Base-by-base conservation (phyloP, 768 basidiomycete genomes). In the Asterophora parasitica region DNA sequence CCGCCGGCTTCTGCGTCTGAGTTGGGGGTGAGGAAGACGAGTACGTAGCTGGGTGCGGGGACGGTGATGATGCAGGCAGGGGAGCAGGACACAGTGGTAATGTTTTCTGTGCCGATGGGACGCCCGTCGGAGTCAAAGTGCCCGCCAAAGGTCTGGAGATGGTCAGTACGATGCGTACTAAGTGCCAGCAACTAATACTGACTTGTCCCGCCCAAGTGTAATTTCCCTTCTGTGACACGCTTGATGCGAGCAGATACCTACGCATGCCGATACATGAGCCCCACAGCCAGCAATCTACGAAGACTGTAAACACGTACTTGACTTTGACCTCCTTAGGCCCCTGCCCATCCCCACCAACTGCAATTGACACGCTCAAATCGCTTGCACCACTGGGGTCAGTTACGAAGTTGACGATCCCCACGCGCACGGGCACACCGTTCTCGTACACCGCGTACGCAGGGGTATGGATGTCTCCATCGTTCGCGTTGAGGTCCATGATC, bases 201-300 rank as follows among this genome's bases (percentile, higher is more conserved):
- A 83, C 83, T 67, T 86, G 88, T 2, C 80, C 79, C 3, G 84
- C 88, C 87, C 88, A 90, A 0, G 79, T 83, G 49, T 88, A 79
- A 58, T 86, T 81, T 39, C 67, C 70, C 57, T 79, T 82, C 51
- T 78, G 74, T 2, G 76, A 65, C 1, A 86, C 80, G 0, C 75
- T 75, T 0, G 69, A 59, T 0, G 86, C 82, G 0, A 55, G 46
- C 15, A 85, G 69, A 54, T 83, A 86, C 57, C 81, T 79, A 32
- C n/a, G n/a, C n/a, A n/a, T n/a, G n/a, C 20, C 20, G 4, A 20
- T 3, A 16, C 15, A 16, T 26, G 3, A 15, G 0, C n/a, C 8
- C 5, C 6, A 26, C 5, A 30, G 3, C 3, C 16, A 13, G 19
- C 11, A 32, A 26, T 17, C 3, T 17, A 16, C 8, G 12, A 10